These are phyloP conservation scores for Colletotrichum sansevieriae DNA, from an alignment of 2,329 filamentous ascomycete species.

Conservation along the genomic window DNA sequence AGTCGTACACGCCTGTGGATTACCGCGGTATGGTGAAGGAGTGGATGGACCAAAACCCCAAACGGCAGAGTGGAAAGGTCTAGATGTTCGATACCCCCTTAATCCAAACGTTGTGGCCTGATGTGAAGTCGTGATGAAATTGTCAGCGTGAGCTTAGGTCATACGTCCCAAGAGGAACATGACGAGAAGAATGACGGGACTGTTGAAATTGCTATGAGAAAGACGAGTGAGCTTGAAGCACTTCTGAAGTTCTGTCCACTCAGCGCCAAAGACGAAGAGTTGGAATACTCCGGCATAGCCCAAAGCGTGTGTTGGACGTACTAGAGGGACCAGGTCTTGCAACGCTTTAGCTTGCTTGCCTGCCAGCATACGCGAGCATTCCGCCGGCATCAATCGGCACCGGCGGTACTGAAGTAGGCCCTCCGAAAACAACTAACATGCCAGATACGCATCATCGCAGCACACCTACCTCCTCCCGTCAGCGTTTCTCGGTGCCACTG, in stretches of 20 bases:
- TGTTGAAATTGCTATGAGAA: too few species aligned
- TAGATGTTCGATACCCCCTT: too few species aligned
- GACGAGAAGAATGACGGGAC: too few species aligned
- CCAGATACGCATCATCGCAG: conserved; percentile 1
- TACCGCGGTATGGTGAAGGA: conserved; percentile 60
- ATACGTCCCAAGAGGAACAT: too few species aligned
- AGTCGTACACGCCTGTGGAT: conserved; percentile 60
- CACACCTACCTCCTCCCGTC: neutral
- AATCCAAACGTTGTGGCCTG: too few species aligned
- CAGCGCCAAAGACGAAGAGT: too few species aligned
- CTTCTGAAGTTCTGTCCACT: too few species aligned
- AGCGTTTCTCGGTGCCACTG: neutral
- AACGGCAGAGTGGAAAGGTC: neutral
- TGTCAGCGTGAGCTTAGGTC: neutral
- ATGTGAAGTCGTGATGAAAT: too few species aligned
- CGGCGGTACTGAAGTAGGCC: neutral
- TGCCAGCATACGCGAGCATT: too few species aligned
- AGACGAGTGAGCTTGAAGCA: too few species aligned
- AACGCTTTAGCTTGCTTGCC: too few species aligned
- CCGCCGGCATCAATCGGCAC: conserved; percentile 3
- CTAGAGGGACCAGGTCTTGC: neutral
- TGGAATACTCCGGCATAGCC: too few species aligned
- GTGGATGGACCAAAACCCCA: conserved; percentile 48
- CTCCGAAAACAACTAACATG: conserved; percentile 1
- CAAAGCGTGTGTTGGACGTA: accelerated